A percentile compares a stretch with the other conserved stretches of the same genome.
phyloP scores from a whole-genome alignment of 2,329 filamentous ascomycete genomes.

The Arthrobotrys sphaeroides region DNA sequence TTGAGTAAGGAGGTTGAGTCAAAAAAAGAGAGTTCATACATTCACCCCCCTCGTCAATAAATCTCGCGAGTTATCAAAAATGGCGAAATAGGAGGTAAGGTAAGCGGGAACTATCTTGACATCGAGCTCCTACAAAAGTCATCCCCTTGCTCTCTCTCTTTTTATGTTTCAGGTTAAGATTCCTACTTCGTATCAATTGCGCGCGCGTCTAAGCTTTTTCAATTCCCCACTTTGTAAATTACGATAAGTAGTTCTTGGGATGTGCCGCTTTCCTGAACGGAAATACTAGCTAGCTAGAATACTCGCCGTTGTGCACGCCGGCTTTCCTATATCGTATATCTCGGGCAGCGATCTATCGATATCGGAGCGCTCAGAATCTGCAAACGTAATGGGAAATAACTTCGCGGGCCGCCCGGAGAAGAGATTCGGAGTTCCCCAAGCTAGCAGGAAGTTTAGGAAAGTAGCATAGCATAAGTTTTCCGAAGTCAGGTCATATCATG shows the following conservation, averaged over 20 bases:
- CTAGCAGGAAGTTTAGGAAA: conserved; percentile 3
- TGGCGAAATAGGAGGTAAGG: conserved; percentile 30
- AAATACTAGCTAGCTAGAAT: background rate
- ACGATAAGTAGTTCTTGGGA: background rate
- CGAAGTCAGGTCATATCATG: conserved; percentile 9
- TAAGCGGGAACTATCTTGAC: conserved; percentile 51
- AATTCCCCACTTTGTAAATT: background rate
- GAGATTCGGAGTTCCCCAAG: background rate
- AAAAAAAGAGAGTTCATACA: background rate
- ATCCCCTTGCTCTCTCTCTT: background rate
- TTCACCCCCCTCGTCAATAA: conserved; percentile 6
- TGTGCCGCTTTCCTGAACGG: background rate
- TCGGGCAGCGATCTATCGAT: conserved; percentile 49
- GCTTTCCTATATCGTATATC: conserved; percentile 35
- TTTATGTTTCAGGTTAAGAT: conserved; percentile 49
- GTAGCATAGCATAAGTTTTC: too few species aligned
- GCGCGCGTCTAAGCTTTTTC: conserved; percentile 25
- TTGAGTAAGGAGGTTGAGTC: conserved; percentile 12
- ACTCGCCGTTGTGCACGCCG: conserved; percentile 19
- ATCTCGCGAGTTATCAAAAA: conserved; percentile 23
- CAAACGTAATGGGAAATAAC: conserved; percentile 39
- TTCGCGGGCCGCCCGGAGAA: background rate
- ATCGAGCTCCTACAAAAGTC: conserved; percentile 50
- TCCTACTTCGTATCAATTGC: conserved; percentile 18
- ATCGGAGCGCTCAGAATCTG: conserved; percentile 15